phyloP scores from a whole-genome alignment of 257 asterid species.

The Fraxinus americana region DNA sequence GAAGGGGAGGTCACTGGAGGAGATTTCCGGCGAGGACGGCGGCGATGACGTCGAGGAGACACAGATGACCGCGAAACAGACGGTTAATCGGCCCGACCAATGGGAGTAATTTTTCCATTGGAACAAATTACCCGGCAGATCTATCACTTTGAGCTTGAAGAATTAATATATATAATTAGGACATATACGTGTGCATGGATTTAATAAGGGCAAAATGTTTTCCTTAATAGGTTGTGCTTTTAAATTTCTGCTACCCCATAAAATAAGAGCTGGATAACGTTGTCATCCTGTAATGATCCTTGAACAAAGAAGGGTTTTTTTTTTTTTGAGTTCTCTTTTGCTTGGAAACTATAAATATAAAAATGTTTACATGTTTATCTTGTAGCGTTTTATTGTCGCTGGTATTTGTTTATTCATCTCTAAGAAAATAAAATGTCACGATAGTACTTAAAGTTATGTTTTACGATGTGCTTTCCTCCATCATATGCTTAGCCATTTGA shows the following conservation, averaged over 20 bases:
- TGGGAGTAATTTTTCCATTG: slow-evolving; percentile 26
- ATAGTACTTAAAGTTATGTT: no score
- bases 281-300: not conserved
- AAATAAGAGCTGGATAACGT: not conserved
- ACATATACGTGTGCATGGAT: not conserved
- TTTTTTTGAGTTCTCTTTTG: not conserved
- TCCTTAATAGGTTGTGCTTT: not conserved
- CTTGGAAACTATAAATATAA: not conserved
- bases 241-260: not conserved
- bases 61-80: slow-evolving; percentile 4
- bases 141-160: slow-evolving; percentile 23
- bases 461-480: no score
- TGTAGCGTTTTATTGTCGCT: no score
- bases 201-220: not conserved
- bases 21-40: not conserved
- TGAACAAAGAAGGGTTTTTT: not conserved
- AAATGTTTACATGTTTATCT: not conserved
- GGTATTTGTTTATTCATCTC: no score
- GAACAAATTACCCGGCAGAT: slow-evolving; percentile 3
- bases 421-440: no score
- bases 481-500: no score
- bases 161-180: not conserved
- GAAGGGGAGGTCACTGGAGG: slow-evolving; percentile 10
- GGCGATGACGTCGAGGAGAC: not conserved
- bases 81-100: slow-evolving; percentile 17